Conservation (phyloP, 129 eudicot species). For the Centrapalus pauciflorus region DNA sequence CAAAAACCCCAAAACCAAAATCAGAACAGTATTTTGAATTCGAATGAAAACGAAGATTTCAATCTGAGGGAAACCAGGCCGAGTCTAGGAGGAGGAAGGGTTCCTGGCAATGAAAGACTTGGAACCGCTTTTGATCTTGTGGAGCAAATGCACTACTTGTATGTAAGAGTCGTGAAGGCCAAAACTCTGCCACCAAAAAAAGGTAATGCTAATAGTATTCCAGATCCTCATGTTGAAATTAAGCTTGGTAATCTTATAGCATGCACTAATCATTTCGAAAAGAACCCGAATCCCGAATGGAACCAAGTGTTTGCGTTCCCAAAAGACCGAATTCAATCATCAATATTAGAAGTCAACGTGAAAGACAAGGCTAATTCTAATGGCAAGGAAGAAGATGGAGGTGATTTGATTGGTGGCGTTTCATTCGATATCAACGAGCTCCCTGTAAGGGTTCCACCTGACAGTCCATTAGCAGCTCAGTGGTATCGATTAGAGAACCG, state of each 20-base stretch:
- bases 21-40: not conserved
- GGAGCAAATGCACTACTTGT: slow-evolving; percentile 36
- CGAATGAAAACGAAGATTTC: slow-evolving; percentile 10
- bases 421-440: slow-evolving; percentile 29
- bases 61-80: slow-evolving; percentile 29
- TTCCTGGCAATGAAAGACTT: slow-evolving; percentile 31
- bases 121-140: slow-evolving; percentile 39
- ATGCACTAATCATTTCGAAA: slow-evolving; percentile 23
- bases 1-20: not conserved
- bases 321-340: slow-evolving; percentile 28
- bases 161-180: slow-evolving; percentile 23
- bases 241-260: slow-evolving; percentile 26
- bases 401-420: slow-evolving; percentile 18
- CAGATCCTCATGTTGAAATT: slow-evolving; percentile 25
- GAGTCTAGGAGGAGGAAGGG: slow-evolving; percentile 34
- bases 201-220: slow-evolving; percentile 4
- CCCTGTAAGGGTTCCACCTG: slow-evolving; percentile 29
- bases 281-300: slow-evolving; percentile 25
- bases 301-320: slow-evolving; percentile 28
- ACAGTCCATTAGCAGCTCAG: slow-evolving; percentile 33
- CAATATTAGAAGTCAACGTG: slow-evolving; percentile 9
- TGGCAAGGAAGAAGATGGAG: not conserved
- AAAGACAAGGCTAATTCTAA: slow-evolving; percentile 19
- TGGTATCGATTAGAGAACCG: slow-evolving; percentile 28
- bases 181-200: slow-evolving; percentile 14